These are phyloP conservation scores for Penicillium cinerascens DNA, from an alignment of 495 filamentous ascomycete genomes.

Conservation along the genomic window DNA sequence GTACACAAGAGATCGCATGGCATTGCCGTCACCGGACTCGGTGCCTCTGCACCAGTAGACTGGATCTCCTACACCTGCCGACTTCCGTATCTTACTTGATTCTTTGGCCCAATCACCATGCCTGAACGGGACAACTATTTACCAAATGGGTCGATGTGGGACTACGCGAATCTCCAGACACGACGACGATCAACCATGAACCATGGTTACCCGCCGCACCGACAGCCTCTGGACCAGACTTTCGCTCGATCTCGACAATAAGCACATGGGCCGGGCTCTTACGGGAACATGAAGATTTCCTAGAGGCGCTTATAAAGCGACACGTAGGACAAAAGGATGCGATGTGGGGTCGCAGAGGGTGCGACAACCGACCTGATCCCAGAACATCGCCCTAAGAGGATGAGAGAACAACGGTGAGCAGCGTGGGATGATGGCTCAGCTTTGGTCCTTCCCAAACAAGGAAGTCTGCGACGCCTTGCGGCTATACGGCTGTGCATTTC, in stretches of 20 bases:
- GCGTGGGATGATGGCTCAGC: background rate
- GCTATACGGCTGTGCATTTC: conserved; percentile 1
- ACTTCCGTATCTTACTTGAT: background rate
- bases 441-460: background rate
- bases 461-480: conserved; percentile 1
- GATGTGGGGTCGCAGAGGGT: background rate
- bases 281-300: background rate
- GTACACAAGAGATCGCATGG: background rate
- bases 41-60: background rate
- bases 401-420: background rate
- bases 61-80: background rate
- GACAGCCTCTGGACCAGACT: background rate
- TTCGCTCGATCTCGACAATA: background rate
- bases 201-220: background rate
- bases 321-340: background rate
- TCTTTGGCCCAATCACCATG: background rate
- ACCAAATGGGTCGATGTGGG: too few species aligned
- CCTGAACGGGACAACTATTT: background rate
- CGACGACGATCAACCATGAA: background rate
- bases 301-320: background rate
- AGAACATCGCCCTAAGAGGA: background rate
- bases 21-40: background rate
- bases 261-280: background rate
- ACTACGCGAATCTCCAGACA: background rate
- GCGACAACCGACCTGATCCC: background rate